Conservation (phyloP, 345 rosid species). For the Brassica carinata region DNA sequence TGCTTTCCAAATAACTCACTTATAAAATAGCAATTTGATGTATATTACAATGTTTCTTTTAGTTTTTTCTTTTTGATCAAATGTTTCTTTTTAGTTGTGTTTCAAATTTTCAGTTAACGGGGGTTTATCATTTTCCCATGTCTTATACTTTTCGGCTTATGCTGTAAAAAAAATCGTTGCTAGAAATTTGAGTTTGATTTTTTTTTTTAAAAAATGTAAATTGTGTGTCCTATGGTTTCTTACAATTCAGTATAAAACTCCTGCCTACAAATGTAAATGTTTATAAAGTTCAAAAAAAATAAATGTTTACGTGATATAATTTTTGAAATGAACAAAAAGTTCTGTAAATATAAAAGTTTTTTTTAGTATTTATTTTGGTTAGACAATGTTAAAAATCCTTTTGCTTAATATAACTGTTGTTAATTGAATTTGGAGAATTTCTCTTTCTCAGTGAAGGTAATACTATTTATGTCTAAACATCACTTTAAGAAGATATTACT, state of each 20-base stretch:
- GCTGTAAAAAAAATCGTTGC: background rate
- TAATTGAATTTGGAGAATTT: slow-evolving; percentile 29
- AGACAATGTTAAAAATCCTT: slow-evolving; percentile 8
- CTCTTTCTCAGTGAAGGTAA: slow-evolving; percentile 7
- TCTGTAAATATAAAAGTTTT: background rate
- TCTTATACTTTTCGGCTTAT: background rate
- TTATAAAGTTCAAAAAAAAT: no score
- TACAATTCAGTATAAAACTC: no score
- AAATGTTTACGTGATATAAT: background rate
- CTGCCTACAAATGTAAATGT: background rate
- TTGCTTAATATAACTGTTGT: slow-evolving; percentile 2
- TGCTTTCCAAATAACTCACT: background rate
- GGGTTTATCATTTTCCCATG: background rate
- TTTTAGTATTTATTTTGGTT: slow-evolving; percentile 15
- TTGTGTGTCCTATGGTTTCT: background rate
- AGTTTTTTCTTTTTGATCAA: background rate
- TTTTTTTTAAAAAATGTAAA: background rate
- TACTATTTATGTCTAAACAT: slow-evolving; percentile 33
- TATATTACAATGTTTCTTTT: background rate
- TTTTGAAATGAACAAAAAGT: background rate
- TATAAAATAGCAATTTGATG: slow-evolving; percentile 2
- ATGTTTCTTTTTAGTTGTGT: background rate
- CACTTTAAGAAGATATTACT: slow-evolving; percentile 3
- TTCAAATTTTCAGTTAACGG: slow-evolving; percentile 9
- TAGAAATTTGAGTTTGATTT: slow-evolving; percentile 5